Conservation (phyloP, 176 grass and related monocot species). For the Cenchrus purpureus region DNA sequence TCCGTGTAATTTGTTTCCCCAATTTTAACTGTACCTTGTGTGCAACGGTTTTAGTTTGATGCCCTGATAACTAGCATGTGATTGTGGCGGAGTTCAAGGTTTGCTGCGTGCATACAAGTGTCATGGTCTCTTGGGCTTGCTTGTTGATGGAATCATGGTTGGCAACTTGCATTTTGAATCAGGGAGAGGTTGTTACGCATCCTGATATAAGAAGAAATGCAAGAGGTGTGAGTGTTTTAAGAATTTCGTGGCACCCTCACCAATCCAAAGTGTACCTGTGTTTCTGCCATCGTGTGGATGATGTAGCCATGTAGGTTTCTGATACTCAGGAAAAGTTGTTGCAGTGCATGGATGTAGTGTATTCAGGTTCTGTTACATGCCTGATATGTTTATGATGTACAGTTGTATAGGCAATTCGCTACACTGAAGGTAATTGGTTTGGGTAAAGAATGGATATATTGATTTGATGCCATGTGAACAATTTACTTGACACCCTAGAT, state of each 20-base stretch:
- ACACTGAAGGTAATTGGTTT: neutral
- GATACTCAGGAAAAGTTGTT: neutral
- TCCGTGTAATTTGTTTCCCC: neutral
- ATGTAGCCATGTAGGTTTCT: neutral
- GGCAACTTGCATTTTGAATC: constrained; percentile 8
- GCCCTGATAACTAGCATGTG: constrained; percentile 7
- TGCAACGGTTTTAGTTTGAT: constrained; percentile 12
- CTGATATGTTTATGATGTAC: neutral
- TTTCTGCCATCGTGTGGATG: neutral
- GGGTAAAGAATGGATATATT: neutral
- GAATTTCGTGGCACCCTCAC: neutral
- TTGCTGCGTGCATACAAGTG: constrained; percentile 11
- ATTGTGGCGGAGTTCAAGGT: neutral
- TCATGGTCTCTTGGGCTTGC: neutral
- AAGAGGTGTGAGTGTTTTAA: neutral
- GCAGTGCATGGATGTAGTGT: neutral
- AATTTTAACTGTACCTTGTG: neutral
- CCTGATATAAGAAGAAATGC: neutral
- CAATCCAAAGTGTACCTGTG: neutral
- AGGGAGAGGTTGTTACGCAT: neutral
- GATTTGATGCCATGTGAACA: neutral
- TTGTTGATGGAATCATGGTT: neutral
- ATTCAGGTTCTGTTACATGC: neutral
- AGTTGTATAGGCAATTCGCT: neutral
- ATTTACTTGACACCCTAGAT: constrained; percentile 8